Evolutionary conservation across 2,329 filamentous ascomycete species (phyloP), one percentile per base, ranked within the genome.

Genomic region (Aspergillus sp.): DNA sequence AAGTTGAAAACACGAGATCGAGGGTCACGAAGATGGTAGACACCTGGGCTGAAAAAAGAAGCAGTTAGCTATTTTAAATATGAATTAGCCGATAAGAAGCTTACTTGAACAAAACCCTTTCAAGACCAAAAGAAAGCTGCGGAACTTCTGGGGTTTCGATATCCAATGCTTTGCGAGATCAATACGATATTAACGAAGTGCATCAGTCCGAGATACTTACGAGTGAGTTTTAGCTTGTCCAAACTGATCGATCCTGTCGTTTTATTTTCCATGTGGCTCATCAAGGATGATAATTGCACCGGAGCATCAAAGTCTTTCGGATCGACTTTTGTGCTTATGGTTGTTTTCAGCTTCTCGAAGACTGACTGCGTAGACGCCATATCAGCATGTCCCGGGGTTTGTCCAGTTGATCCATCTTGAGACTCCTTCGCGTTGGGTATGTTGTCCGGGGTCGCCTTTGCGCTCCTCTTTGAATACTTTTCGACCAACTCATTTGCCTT

Each of bases 1-100:
- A 98, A 98, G 64, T 98, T 98, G 76, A 83, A 98, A 6, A 97
- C 89, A 12, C 83, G 79, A 33, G 91, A 90, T 45, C 88, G 81
- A 26, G 85, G 83, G 63, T 98, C 93, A 66, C 95, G 90, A 40
- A 98, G 78, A 40, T 88, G 84, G 64, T 96, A 95, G 32, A 96
- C 88, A 19, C 93, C 90, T 2, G 85, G 85, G 58, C 72, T 76
- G 38, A 6, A 44, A 8, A n/a, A 29, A 37, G 37, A 36, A 42
- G 32, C 9, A 8, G 33, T 50, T 28, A 52, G 48, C 29, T 31
- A 27, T 19, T 19, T 19, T 4, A 19, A 19, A 19, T 19, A 19
- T 19, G 19, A 19, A 4, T 19, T 4, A 19, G 19, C 19, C 4
- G 2, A 19, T 19, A 19, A 5, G 27, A 37, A 30, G 47, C 74